Evolutionary conservation across 1,284 basidiomycete genomes (phyloP).

Genomic region (Tilletia caries): DNA sequence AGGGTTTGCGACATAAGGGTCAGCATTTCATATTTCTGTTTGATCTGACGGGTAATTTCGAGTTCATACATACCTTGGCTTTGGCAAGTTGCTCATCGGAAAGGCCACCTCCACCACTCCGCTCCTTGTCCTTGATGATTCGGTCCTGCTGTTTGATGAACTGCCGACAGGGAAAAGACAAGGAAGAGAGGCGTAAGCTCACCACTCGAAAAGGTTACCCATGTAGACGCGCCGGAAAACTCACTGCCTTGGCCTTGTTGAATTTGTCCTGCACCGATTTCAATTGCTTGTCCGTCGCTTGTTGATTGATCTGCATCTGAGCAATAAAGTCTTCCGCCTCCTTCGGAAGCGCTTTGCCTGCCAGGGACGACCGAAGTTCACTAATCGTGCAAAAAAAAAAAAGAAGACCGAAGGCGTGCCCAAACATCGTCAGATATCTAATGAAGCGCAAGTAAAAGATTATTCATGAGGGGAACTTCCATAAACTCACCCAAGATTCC

Average conservation of each 20-base stretch:
- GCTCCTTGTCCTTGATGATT: slow-evolving; percentile 43
- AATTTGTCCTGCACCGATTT: slow-evolving; percentile 75
- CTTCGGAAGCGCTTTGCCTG: slow-evolving; percentile 72
- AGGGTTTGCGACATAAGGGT: too few relatives aligned
- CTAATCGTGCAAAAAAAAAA: not conserved
- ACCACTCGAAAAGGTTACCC: not conserved
- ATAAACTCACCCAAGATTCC: slow-evolving; percentile 28
- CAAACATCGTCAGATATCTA: too few relatives aligned
- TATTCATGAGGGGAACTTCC: too few relatives aligned
- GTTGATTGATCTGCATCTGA: slow-evolving; percentile 71
- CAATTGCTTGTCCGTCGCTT: slow-evolving; percentile 67
- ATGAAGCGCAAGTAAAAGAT: too few relatives aligned
- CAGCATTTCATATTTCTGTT: too few relatives aligned
- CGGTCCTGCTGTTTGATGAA: slow-evolving; percentile 85
- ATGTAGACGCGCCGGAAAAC: slow-evolving; percentile 25
- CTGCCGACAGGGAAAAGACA: slow-evolving; percentile 53
- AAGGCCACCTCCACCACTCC: slow-evolving; percentile 20
- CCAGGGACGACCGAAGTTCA: slow-evolving; percentile 68
- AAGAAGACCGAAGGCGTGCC: not conserved
- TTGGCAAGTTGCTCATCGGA: slow-evolving; percentile 16
- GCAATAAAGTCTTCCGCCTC: slow-evolving; percentile 75
- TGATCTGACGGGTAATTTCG: not conserved
- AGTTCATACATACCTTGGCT: not conserved
- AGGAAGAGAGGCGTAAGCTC: too few relatives aligned
- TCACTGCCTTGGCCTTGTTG: slow-evolving; percentile 71